phyloP scores from a whole-genome alignment of 805 yeast genomes.

The Metschnikowia rubicola region DNA sequence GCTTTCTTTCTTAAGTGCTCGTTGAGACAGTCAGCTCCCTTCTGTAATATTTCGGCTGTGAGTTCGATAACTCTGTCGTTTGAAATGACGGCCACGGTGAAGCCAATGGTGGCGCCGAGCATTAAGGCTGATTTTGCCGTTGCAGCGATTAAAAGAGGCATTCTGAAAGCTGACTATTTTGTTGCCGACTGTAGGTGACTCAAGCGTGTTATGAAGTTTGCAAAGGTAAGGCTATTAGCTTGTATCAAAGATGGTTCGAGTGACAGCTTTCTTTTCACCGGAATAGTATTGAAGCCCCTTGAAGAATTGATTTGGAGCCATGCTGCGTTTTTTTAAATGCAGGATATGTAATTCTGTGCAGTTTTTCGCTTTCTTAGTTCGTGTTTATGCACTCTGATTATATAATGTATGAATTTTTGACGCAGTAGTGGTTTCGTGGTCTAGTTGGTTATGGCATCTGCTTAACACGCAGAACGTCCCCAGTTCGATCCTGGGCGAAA shows the following conservation, averaged over 20 bases:
- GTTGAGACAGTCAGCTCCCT: constrained; percentile 10
- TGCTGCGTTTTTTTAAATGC: too few species aligned
- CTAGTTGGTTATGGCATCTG: constrained; percentile 92
- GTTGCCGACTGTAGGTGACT: too few species aligned
- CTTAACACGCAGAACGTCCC: constrained; percentile 99
- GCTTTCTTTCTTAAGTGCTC: constrained; percentile 4
- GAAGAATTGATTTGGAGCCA: too few species aligned
- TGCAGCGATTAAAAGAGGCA: constrained; percentile 10
- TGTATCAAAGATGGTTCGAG: too few species aligned
- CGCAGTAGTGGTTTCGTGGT: constrained; percentile 53
- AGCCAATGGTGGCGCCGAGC: constrained; percentile 14
- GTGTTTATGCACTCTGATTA: too few species aligned
- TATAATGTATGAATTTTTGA: too few species aligned
- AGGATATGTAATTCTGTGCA: too few species aligned
- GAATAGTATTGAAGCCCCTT: too few species aligned
- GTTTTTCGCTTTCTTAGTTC: too few species aligned
- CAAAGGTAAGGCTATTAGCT: too few species aligned
- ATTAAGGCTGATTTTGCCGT: constrained; percentile 14
- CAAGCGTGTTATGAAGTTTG: too few species aligned
- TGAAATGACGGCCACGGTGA: constrained; percentile 12
- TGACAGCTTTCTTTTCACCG: too few species aligned
- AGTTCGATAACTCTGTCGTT: constrained; percentile 12
- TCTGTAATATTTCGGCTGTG: constrained; percentile 7
- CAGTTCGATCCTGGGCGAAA: constrained; percentile 99
- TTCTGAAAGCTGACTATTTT: background rate